Evolutionary conservation across 2,329 filamentous ascomycete genomes (phyloP).

Genomic region (Tolypocladium paradoxum): DNA sequence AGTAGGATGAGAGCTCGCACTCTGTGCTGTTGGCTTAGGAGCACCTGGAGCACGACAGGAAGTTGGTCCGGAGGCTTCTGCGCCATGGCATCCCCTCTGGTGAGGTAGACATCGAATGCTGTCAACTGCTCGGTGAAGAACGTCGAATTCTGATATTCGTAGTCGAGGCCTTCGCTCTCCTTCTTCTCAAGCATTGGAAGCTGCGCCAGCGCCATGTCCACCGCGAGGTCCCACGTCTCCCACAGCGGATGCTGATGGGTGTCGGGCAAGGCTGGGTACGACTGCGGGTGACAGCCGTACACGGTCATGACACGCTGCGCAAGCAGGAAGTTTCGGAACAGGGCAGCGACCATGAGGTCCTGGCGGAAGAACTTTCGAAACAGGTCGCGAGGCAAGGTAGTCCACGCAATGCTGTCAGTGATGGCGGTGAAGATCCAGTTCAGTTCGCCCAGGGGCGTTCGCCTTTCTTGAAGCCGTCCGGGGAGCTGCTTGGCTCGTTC

Average conservation of each 20-base stretch:
- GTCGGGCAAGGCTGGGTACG: slow-evolving; percentile 82
- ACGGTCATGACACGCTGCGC: slow-evolving; percentile 93
- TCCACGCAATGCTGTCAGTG: slow-evolving; percentile 98
- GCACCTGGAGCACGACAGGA: slow-evolving; percentile 88
- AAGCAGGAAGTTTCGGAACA: slow-evolving; percentile 92
- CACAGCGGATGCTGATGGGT: slow-evolving; percentile 91
- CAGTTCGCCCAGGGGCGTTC: slow-evolving; percentile 87
- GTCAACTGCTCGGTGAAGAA: slow-evolving; percentile 97
- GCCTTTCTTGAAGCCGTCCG: slow-evolving; percentile 80
- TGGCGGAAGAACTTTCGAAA: slow-evolving; percentile 97
- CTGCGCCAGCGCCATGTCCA: slow-evolving; percentile 89
- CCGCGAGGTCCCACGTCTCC: slow-evolving; percentile 95
- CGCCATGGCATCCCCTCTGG: slow-evolving; percentile 66
- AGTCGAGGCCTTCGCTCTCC: slow-evolving; percentile 62
- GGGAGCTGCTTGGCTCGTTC: slow-evolving; percentile 83
- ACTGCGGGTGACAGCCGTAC: slow-evolving; percentile 91
- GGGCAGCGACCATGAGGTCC: slow-evolving; percentile 95
- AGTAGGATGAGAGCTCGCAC: slow-evolving; percentile 83
- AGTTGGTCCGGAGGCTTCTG: slow-evolving; percentile 88
- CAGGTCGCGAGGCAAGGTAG: slow-evolving; percentile 74
- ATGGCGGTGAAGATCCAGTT: slow-evolving; percentile 99
- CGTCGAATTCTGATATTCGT: slow-evolving; percentile 86
- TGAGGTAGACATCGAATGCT: slow-evolving; percentile 92
- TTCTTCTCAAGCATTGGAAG: slow-evolving; percentile 75
- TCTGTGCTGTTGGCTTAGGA: slow-evolving; percentile 90